Evolutionary conservation across 2,329 filamentous ascomycete genomes (phyloP).

Genomic region (Xylaria sp.): DNA sequence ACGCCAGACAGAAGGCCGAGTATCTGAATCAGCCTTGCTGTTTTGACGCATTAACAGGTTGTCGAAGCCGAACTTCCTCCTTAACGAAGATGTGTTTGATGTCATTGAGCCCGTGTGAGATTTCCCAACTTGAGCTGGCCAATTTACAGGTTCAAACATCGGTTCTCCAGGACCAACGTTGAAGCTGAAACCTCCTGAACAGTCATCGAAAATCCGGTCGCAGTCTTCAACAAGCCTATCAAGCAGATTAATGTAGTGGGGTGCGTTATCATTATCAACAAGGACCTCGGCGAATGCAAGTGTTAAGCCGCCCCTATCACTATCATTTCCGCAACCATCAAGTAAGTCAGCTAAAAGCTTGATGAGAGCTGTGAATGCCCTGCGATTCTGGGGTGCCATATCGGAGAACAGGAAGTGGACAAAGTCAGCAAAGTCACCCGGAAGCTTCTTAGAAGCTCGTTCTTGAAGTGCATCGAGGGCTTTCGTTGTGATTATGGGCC

Average conservation of each 20-base stretch:
- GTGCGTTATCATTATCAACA: slow-evolving; percentile 78
- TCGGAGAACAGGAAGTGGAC: slow-evolving; percentile 72
- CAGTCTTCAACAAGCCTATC: slow-evolving; percentile 91
- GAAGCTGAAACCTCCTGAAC: slow-evolving; percentile 45
- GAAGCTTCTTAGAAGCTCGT: slow-evolving; percentile 71
- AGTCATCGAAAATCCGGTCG: slow-evolving; percentile 84
- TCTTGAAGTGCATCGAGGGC: slow-evolving; percentile 79
- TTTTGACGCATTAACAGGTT: slow-evolving; percentile 80
- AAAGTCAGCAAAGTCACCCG: slow-evolving; percentile 77
- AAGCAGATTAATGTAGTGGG: slow-evolving; percentile 86
- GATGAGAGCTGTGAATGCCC: slow-evolving; percentile 84
- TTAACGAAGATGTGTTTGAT: slow-evolving; percentile 86
- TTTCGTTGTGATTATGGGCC: slow-evolving; percentile 78
- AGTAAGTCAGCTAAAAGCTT: slow-evolving; percentile 87
- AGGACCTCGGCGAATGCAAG: slow-evolving; percentile 89
- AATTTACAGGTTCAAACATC: slow-evolving; percentile 68
- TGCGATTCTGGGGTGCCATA: slow-evolving; percentile 74
- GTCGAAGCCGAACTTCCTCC: slow-evolving; percentile 85
- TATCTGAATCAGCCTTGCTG: slow-evolving; percentile 76
- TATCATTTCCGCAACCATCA: slow-evolving; percentile 89
- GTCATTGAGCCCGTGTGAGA: slow-evolving; percentile 78
- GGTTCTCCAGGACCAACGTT: slow-evolving; percentile 56
- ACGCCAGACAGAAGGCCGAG: slow-evolving; percentile 81
- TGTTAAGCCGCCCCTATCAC: slow-evolving; percentile 87
- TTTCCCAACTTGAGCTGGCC: slow-evolving; percentile 67